phyloP scores from a whole-genome alignment of 108 stramenopile species.

The Cyclotella distinguenda region DNA sequence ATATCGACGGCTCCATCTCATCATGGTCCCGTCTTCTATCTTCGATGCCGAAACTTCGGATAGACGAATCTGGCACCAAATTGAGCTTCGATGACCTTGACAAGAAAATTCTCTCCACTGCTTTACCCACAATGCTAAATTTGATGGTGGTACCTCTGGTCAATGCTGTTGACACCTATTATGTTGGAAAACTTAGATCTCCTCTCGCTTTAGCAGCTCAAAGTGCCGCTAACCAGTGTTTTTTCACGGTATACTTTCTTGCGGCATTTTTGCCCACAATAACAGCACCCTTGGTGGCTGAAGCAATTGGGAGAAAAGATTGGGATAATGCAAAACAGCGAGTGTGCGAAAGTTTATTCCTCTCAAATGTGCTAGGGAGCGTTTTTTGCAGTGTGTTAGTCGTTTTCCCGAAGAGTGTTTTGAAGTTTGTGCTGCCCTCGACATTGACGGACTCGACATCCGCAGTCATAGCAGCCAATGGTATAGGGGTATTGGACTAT shows the following conservation, averaged over 20 bases:
- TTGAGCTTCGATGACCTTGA: conserved; percentile 39
- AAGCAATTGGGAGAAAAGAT: conserved; percentile 60
- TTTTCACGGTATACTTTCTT: conserved; percentile 73
- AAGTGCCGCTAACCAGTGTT: conserved; percentile 82
- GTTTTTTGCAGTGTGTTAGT: conserved; percentile 55
- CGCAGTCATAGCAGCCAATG: conserved; percentile 32
- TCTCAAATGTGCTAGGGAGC: conserved; percentile 62
- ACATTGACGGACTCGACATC: no score
- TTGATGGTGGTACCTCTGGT: conserved; percentile 75
- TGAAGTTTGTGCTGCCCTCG: conserved; percentile 53
- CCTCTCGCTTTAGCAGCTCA: conserved; percentile 79
- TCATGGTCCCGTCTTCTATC: conserved; percentile 33
- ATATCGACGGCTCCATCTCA: conserved; percentile 35
- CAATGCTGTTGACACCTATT: conserved; percentile 81
- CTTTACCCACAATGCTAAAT: conserved; percentile 73
- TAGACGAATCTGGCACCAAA: neutral
- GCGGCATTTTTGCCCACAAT: conserved; percentile 78
- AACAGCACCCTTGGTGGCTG: conserved; percentile 76
- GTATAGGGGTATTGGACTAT: conserved; percentile 47
- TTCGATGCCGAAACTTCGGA: conserved; percentile 18
- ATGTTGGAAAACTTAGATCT: conserved; percentile 69
- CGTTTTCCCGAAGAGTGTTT: conserved; percentile 44
- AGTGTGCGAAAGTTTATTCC: conserved; percentile 73
- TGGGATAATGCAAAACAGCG: conserved; percentile 52
- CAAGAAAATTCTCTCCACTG: conserved; percentile 51